Evolutionary conservation across 2,329 filamentous ascomycete genomes (phyloP).

Genomic region (Plenodomus biglobosus): DNA sequence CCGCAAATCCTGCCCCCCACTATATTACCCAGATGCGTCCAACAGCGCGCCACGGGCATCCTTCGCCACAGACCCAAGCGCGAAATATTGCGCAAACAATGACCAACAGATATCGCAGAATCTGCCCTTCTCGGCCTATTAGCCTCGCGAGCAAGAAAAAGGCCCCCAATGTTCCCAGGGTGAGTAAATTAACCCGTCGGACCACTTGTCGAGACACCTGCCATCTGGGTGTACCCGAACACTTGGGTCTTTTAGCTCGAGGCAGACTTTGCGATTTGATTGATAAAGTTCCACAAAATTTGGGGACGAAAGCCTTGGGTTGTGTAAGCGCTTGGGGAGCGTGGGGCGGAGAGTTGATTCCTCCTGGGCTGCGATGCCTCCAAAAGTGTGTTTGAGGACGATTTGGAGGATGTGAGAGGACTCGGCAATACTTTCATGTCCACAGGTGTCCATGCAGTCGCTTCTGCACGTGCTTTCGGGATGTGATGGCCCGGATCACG

Average conservation of each 20-base stretch:
- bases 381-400: background rate
- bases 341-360: background rate
- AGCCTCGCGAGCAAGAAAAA: constrained; percentile 1
- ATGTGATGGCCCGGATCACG: background rate
- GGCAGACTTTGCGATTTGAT: constrained; percentile 15
- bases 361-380: background rate
- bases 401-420: background rate
- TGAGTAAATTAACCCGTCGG: constrained; percentile 7
- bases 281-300: constrained; percentile 9
- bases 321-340: constrained; percentile 8
- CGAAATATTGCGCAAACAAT: background rate
- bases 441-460: background rate
- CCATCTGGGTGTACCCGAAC: constrained; percentile 6
- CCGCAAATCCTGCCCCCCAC: background rate
- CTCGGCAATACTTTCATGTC: background rate
- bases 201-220: background rate
- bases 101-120: background rate
- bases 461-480: background rate
- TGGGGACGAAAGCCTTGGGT: background rate
- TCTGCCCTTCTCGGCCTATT: constrained; percentile 4
- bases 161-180: constrained; percentile 7
- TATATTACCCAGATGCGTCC: background rate
- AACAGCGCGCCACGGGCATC: background rate
- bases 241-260: constrained; percentile 2
- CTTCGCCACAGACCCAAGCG: background rate